Evolutionary conservation across 371 early-diverging fungal species (phyloP).

Genomic region (Rhizopus delemar): DNA sequence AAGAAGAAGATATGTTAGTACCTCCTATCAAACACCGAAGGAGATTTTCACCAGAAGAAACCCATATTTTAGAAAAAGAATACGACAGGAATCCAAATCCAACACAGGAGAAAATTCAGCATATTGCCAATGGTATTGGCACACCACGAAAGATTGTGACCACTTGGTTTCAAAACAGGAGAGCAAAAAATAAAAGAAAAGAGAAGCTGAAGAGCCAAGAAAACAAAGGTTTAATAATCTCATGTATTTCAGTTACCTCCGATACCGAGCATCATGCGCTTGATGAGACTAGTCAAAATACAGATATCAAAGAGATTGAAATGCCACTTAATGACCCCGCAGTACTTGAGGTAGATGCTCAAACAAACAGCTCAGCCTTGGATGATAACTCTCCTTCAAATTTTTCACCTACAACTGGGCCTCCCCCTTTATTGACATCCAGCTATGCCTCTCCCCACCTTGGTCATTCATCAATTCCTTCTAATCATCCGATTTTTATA

Average conservation of each 20-base stretch:
- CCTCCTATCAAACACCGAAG: constrained; percentile 40
- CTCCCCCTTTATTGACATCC: too few species aligned
- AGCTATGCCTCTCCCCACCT: too few species aligned
- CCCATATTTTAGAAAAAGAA: constrained; percentile 26
- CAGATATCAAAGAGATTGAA: background rate
- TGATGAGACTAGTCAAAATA: too few species aligned
- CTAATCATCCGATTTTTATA: too few species aligned
- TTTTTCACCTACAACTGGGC: too few species aligned
- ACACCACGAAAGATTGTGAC: constrained; percentile 37
- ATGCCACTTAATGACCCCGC: background rate
- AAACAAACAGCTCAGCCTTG: too few species aligned
- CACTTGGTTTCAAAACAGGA: constrained; percentile 50
- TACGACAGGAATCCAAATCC: constrained; percentile 29
- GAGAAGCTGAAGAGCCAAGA: constrained; percentile 8
- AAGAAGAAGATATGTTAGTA: constrained; percentile 24
- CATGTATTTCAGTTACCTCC: too few species aligned
- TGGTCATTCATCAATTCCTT: too few species aligned
- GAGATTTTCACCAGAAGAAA: constrained; percentile 32
- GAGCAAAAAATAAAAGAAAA: constrained; percentile 41
- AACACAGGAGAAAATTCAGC: constrained; percentile 22
- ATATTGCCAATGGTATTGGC: constrained; percentile 21
- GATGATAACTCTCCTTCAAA: too few species aligned
- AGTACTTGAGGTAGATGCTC: too few species aligned
- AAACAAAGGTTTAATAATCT: background rate
- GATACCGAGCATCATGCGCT: too few species aligned